Evolutionary conservation across 371 early-diverging fungal species (phyloP).

Genomic region (Blyttiomyces sp.): DNA sequence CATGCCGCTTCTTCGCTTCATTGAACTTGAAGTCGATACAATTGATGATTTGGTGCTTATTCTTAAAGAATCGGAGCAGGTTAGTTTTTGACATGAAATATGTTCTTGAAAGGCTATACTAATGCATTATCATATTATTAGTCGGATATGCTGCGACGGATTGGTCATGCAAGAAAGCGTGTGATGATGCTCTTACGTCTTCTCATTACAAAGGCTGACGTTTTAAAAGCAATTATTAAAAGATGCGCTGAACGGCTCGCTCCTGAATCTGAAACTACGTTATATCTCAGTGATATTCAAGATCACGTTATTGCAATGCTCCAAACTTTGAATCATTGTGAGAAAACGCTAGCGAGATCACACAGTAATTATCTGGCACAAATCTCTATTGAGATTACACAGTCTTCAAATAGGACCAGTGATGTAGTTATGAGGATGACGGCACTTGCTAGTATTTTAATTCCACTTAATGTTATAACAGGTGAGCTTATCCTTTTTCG

Average conservation of each 20-base stretch:
- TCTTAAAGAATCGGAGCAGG: slow-evolving; percentile 79
- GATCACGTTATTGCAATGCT: slow-evolving; percentile 94
- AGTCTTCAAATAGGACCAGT: slow-evolving; percentile 86
- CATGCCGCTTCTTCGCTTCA: slow-evolving; percentile 70
- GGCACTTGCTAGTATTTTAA: slow-evolving; percentile 84
- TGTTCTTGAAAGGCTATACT: not conserved
- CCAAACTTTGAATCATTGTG: slow-evolving; percentile 83
- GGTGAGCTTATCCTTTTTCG: slow-evolving; percentile 43
- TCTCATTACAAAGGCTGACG: slow-evolving; percentile 75
- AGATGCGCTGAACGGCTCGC: slow-evolving; percentile 56
- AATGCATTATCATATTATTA: not conserved
- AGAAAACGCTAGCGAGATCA: slow-evolving; percentile 83
- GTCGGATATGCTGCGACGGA: slow-evolving; percentile 79
- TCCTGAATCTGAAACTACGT: slow-evolving; percentile 57
- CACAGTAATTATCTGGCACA: slow-evolving; percentile 96
- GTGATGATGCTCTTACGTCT: slow-evolving; percentile 74
- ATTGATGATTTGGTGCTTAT: slow-evolving; percentile 90
- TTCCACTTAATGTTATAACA: slow-evolving; percentile 92
- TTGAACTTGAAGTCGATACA: slow-evolving; percentile 86
- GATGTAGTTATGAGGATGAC: slow-evolving; percentile 88
- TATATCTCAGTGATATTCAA: slow-evolving; percentile 92
- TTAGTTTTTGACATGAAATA: too few species aligned
- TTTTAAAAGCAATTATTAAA: slow-evolving; percentile 74
- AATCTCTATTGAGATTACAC: slow-evolving; percentile 94
- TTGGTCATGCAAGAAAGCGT: slow-evolving; percentile 76